These are phyloP conservation scores for Raddia guianensis DNA, from an alignment of 176 grass and related monocot species.

Conservation along the genomic window DNA sequence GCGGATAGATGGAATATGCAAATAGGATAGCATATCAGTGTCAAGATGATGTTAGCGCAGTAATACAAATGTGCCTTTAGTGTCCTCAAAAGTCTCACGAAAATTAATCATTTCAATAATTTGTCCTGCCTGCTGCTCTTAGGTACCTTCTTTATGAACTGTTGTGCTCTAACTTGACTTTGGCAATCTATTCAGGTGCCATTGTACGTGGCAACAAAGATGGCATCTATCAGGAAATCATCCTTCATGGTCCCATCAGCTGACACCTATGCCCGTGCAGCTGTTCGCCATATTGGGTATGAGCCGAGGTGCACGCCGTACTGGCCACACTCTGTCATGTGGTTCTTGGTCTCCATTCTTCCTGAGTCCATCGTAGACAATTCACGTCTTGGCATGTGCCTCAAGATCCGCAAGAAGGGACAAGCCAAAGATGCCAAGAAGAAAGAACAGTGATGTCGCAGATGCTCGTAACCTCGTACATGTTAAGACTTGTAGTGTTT, in stretches of 20 bases:
- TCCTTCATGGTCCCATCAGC: slow-evolving; percentile 81
- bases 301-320: slow-evolving; percentile 81
- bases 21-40: background rate
- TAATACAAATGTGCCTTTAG: background rate
- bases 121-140: background rate
- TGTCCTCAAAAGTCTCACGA: background rate
- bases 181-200: slow-evolving; percentile 53
- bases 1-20: background rate
- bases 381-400: slow-evolving; percentile 66
- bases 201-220: slow-evolving; percentile 87
- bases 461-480: slow-evolving; percentile 14
- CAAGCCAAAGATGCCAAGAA: slow-evolving; percentile 69
- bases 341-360: slow-evolving; percentile 69
- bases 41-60: slow-evolving; percentile 11
- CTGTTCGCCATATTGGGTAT: slow-evolving; percentile 74
- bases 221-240: slow-evolving; percentile 80
- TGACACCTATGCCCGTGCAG: slow-evolving; percentile 72
- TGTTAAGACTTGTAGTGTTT: slow-evolving; percentile 17
- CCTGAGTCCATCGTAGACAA: slow-evolving; percentile 63
- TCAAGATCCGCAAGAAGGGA: slow-evolving; percentile 78
- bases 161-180: slow-evolving; percentile 8
- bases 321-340: slow-evolving; percentile 80
- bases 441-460: slow-evolving; percentile 59
- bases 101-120: background rate
- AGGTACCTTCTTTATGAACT: background rate